A percentile compares a stretch with the other conserved stretches of the same genome.
These are phyloP conservation scores for Petunia axillaris DNA, from an alignment of 257 asterid genomes.

Conservation along the genomic window DNA sequence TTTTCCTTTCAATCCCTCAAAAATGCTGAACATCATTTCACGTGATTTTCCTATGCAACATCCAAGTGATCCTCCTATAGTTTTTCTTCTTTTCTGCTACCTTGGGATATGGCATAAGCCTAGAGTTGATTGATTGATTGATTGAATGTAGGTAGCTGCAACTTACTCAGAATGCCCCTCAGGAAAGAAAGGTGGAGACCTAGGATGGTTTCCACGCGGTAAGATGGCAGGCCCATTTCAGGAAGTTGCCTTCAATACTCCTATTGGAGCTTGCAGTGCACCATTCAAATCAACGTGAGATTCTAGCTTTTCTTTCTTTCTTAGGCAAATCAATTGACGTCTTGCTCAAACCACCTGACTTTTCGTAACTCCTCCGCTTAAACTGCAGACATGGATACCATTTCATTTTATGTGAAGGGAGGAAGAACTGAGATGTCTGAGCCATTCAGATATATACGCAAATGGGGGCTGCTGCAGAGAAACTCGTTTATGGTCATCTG, in stretches of 20 bases:
- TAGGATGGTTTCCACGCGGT: slow-evolving; percentile 99
- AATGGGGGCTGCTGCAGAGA: slow-evolving; percentile 22
- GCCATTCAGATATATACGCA: slow-evolving; percentile 25
- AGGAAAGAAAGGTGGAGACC: slow-evolving; percentile 96
- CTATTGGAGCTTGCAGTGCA: slow-evolving; percentile 83
- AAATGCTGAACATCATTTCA: slow-evolving; percentile 2
- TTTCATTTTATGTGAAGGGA: slow-evolving; percentile 88
- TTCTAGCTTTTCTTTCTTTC: slow-evolving; percentile 18
- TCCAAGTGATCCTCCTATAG: slow-evolving; percentile 11
- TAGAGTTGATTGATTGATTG: not conserved
- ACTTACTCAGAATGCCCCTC: slow-evolving; percentile 98
- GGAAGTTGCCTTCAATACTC: slow-evolving; percentile 95
- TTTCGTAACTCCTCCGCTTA: slow-evolving; percentile 24
- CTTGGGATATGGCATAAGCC: not conserved
- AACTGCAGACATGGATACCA: slow-evolving; percentile 93
- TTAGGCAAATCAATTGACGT: not conserved
- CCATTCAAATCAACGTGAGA: slow-evolving; percentile 95
- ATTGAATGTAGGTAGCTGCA: slow-evolving; percentile 51
- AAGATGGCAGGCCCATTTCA: slow-evolving; percentile 99
- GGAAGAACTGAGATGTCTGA: slow-evolving; percentile 73
- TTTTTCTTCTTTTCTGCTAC: slow-evolving; percentile 12
- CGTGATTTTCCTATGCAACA: not conserved
- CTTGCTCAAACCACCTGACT: not conserved
- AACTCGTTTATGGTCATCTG: slow-evolving; percentile 17
- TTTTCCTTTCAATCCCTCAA: not conserved